A percentile compares a stretch with the other conserved stretches of the same genome.
Evolutionary conservation across 371 early-diverging fungal genomes (phyloP).

Genomic region (Basidiobolus meristosporus): DNA sequence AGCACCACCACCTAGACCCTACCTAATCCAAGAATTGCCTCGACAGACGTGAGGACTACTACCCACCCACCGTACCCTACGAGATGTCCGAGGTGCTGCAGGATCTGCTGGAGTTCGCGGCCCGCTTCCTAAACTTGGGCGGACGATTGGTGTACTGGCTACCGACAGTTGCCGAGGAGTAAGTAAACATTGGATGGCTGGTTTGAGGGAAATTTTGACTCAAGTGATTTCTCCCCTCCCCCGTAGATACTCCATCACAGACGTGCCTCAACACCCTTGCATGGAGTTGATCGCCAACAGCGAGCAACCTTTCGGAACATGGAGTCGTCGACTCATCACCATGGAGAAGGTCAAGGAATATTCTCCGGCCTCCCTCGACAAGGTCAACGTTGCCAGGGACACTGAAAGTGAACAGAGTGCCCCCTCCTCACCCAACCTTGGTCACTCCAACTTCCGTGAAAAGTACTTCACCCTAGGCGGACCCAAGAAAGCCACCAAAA

Average conservation of each 20-base stretch:
- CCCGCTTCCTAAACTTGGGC: slow-evolving; percentile 49
- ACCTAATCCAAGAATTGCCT: not conserved
- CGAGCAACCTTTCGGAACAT: slow-evolving; percentile 83
- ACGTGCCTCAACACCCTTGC: slow-evolving; percentile 71
- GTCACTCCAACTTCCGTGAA: too few relatives aligned
- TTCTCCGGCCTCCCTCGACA: not conserved
- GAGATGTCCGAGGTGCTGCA: slow-evolving; percentile 77
- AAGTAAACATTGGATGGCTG: slow-evolving; percentile 3
- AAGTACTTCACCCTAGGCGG: too few relatives aligned
- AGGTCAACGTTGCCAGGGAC: too few relatives aligned
- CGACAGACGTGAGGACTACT: slow-evolving; percentile 37
- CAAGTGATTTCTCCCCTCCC: too few relatives aligned
- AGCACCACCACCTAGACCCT: not conserved
- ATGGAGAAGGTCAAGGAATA: slow-evolving; percentile 61
- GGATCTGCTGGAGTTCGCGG: slow-evolving; percentile 76
- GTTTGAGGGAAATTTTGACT: not conserved
- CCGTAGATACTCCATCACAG: slow-evolving; percentile 37
- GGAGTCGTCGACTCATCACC: slow-evolving; percentile 85
- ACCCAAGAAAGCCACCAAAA: too few relatives aligned
- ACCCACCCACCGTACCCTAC: slow-evolving; percentile 83
- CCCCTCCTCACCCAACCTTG: too few relatives aligned
- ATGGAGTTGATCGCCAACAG: slow-evolving; percentile 67
- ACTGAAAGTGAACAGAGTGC: too few relatives aligned
- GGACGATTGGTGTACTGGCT: slow-evolving; percentile 94
- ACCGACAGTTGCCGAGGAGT: slow-evolving; percentile 77